Conservation (phyloP, 2,329 filamentous ascomycete species). For the Fusarium virguliforme region DNA sequence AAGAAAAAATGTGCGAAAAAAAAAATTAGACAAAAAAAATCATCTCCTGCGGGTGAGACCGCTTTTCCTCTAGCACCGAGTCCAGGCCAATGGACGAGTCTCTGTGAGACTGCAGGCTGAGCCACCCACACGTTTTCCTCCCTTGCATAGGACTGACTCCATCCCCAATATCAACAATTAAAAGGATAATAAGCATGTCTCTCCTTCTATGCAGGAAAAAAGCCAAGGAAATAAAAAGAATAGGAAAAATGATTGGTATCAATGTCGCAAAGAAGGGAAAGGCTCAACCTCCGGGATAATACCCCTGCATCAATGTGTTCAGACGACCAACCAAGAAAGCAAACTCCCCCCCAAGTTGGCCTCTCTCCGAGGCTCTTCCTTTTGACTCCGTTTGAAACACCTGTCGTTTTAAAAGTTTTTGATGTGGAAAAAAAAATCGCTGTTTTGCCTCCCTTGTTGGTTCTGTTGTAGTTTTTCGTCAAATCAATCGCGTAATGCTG, state of each 20-base stretch:
- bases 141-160: slow-evolving; percentile 42
- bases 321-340: slow-evolving; percentile 46
- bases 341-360: slow-evolving; percentile 27
- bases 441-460: slow-evolving; percentile 43
- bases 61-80: slow-evolving; percentile 34
- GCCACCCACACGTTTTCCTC: slow-evolving; percentile 38
- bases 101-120: slow-evolving; percentile 37
- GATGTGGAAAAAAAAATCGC: slow-evolving; percentile 37
- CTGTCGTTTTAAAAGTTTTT: slow-evolving; percentile 32
- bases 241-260: slow-evolving; percentile 42
- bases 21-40: slow-evolving; percentile 32
- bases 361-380: slow-evolving; percentile 35
- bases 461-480: slow-evolving; percentile 42
- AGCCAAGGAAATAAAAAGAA: slow-evolving; percentile 14
- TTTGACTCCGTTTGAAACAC: slow-evolving; percentile 43
- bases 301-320: slow-evolving; percentile 43
- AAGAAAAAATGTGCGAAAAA: slow-evolving; percentile 24
- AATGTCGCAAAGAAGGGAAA: slow-evolving; percentile 32
- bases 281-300: slow-evolving; percentile 30
- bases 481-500: slow-evolving; percentile 24
- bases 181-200: slow-evolving; percentile 29
- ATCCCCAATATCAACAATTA: slow-evolving; percentile 41
- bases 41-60: slow-evolving; percentile 31
- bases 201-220: slow-evolving; percentile 35
- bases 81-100: slow-evolving; percentile 36